These are phyloP conservation scores for Chamaecyparis obtusa DNA, from an alignment of 75 land plant genomes.

Conservation along the genomic window DNA sequence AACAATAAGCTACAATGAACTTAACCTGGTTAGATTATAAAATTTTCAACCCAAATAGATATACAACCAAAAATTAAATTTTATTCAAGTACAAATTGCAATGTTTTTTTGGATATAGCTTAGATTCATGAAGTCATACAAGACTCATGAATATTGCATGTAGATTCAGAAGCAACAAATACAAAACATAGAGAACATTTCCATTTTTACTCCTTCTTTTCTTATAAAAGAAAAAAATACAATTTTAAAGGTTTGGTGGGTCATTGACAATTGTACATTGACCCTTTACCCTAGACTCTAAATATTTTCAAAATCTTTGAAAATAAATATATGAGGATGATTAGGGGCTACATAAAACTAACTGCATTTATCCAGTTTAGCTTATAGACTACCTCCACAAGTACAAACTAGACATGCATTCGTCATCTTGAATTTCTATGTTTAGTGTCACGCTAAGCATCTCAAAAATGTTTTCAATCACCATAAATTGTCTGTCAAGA, in stretches of 20 bases:
- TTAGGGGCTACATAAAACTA: not conserved
- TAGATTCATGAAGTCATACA: not conserved
- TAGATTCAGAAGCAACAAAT: not conserved
- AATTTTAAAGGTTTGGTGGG: not conserved
- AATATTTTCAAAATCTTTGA: not conserved
- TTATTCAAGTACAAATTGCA: not conserved
- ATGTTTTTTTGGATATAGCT: not conserved
- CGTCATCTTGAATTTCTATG: not conserved
- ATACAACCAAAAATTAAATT: not conserved
- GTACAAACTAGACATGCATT: not conserved
- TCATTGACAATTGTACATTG: not conserved
- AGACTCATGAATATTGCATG: not conserved
- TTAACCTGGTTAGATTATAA: conserved; percentile 7
- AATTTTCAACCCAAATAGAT: not conserved
- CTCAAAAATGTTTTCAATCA: not conserved
- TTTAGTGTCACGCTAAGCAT: not conserved
- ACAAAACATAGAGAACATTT: not conserved
- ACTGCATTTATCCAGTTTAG: not conserved
- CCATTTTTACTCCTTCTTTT: not conserved
- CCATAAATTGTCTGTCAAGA: not conserved
- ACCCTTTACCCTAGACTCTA: not conserved
- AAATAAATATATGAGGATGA: not conserved
- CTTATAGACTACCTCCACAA: not conserved
- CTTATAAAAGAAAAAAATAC: not conserved
- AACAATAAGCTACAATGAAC: conserved; percentile 87